Base-by-base conservation (phyloP, 352 stramenopile genomes). In the Globisporangium nodosum region DNA sequence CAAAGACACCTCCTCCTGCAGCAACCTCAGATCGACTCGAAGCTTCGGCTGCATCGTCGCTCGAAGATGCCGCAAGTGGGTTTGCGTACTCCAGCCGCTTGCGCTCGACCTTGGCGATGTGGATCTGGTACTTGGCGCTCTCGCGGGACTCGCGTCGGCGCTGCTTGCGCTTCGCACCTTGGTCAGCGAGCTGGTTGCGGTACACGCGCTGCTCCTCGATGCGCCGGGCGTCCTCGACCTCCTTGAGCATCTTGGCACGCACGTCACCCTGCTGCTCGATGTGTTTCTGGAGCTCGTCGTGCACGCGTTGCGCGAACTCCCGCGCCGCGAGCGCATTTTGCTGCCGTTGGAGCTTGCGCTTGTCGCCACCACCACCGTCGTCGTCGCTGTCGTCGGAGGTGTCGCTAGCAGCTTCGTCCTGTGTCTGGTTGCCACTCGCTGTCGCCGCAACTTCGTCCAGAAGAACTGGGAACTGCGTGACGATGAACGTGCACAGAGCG, bases 161-260 rank as follows among this genome's bases (percentile, higher is more conserved):
- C 52, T 73, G 62, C 27, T 81, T 86, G 45, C 69, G 76, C 40
- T 78, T 78, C 8, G 62, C 55, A 20, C 68, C 75, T 55, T 87
- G 68, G 18, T 63, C 57, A 0, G 66, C 69, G 12, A 86, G 66
- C 16, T 77, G 71, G 20, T 69, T 65, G 24, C 71, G 64, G 37
- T 87, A 87, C 8, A 82, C 54, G 7, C 64, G 63, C 61, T 87
- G 78, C 18, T 81, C 74, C n/a, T 80, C 66, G 20, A 87, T 70
- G 20, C 72, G 69, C 35, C 68, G 61, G 18, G 56, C 48, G 43
- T 84, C 71, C 3, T 83, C 60, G 21, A 70, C 58, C 21, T 63
- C 70, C 50, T 70, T 43, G 20, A 83, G 16, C 33, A 86, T 39
- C 24, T 45, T 35, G 30, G 54, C 49, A n/a, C 72, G 70, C 7